A percentile compares a stretch with the other conserved stretches of the same genome.
phyloP scores from a whole-genome alignment of 75 land plant species.

The Selaginella tamariscina region DNA sequence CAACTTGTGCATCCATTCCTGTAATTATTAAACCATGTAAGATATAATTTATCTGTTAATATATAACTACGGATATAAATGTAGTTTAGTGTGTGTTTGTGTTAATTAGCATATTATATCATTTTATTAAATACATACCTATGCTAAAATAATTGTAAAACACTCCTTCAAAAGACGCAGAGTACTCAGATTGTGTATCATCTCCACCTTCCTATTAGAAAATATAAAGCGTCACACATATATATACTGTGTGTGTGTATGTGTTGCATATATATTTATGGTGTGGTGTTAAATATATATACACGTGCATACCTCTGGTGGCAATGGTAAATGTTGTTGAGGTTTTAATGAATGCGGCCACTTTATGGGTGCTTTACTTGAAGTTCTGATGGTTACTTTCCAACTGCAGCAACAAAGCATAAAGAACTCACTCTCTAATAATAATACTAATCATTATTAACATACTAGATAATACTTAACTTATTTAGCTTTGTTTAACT shows the following conservation, averaged over 20 bases:
- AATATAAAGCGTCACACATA: no score
- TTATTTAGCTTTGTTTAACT: no score
- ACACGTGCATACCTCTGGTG: background rate
- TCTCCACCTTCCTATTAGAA: no score
- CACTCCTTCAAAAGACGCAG: constrained; percentile 59
- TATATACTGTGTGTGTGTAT: no score
- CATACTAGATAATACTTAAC: constrained; percentile 20
- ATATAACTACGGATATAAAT: background rate
- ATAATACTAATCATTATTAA: background rate
- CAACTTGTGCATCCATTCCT: constrained; percentile 99
- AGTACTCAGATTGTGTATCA: constrained; percentile 25
- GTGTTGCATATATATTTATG: no score
- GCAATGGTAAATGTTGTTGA: constrained; percentile 20
- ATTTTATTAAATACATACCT: constrained; percentile 42
- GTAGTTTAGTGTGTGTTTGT: no score
- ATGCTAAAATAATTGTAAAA: constrained; percentile 94
- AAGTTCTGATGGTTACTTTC: constrained; percentile 45
- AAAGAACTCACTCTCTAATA: background rate
- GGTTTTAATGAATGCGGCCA: constrained; percentile 53
- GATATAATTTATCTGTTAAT: background rate
- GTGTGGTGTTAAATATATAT: background rate
- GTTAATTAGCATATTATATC: no score
- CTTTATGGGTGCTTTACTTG: constrained; percentile 27
- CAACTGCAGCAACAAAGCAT: constrained; percentile 37
- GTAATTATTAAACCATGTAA: constrained; percentile 11